These are phyloP conservation scores for Chlamydomonas sphaeroides DNA, from an alignment of 139 green algal genomes.

Conservation along the genomic window DNA sequence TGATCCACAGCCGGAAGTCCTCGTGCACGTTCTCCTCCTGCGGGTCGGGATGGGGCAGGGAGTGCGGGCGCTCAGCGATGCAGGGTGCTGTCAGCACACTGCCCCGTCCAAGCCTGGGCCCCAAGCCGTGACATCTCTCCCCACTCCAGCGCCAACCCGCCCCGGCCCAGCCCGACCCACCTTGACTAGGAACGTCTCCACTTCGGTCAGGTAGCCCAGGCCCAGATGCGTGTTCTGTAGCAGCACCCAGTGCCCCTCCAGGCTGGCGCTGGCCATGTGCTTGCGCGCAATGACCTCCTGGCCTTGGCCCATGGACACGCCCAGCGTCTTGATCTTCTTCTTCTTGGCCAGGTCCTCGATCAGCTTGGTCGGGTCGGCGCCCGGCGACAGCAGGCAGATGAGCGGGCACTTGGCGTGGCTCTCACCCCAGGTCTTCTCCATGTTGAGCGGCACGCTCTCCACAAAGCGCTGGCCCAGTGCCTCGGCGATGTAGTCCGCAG, in stretches of 20 bases:
- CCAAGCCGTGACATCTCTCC: too few species aligned
- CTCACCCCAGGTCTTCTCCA: slow-evolving; percentile 84
- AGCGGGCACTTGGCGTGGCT: slow-evolving; percentile 75
- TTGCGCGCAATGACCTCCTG: slow-evolving; percentile 91
- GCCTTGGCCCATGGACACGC: slow-evolving; percentile 91
- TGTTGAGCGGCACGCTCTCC: slow-evolving; percentile 87
- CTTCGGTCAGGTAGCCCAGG: slow-evolving; percentile 90
- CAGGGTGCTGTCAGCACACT: too few species aligned
- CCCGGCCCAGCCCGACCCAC: not conserved
- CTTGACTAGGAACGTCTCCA: slow-evolving; percentile 82
- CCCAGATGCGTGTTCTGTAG: slow-evolving; percentile 97
- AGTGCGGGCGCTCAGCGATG: too few species aligned
- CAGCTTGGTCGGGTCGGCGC: slow-evolving; percentile 92
- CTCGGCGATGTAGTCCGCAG: slow-evolving; percentile 86
- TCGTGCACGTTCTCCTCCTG: slow-evolving; percentile 65
- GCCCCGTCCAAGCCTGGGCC: too few species aligned
- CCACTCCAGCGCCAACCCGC: not conserved
- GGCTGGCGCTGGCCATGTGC: slow-evolving; percentile 84
- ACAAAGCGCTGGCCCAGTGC: slow-evolving; percentile 89
- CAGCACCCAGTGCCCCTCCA: slow-evolving; percentile 94
- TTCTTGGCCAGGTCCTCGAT: slow-evolving; percentile 94
- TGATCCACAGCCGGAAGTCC: slow-evolving; percentile 95
- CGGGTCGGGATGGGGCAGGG: not conserved
- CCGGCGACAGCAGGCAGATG: slow-evolving; percentile 93
- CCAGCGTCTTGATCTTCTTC: slow-evolving; percentile 94